These are phyloP conservation scores for Codiaeum variegatum DNA, from an alignment of 441 rosid genomes.

Conservation along the genomic window DNA sequence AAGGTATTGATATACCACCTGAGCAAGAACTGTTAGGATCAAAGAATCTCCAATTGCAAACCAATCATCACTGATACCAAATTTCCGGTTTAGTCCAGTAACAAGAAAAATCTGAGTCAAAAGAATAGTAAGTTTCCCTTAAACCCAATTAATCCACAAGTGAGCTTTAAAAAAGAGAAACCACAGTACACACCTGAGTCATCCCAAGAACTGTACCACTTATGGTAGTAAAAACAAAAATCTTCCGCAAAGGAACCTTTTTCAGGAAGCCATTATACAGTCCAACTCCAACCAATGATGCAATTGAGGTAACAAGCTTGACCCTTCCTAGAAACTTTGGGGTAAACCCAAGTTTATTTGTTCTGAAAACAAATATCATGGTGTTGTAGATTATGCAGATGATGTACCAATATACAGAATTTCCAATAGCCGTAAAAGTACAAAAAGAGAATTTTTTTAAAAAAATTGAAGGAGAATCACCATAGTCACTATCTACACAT, in stretches of 20 bases:
- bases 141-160: slow-evolving; percentile 9
- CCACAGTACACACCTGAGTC: slow-evolving; percentile 68
- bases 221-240: slow-evolving; percentile 70
- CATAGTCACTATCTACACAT: slow-evolving; percentile 24
- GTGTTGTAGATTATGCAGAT: neutral
- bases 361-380: slow-evolving; percentile 41
- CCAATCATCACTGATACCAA: slow-evolving; percentile 96
- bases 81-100: slow-evolving; percentile 69
- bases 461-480: neutral
- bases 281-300: slow-evolving; percentile 88
- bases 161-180: slow-evolving; percentile 8
- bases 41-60: slow-evolving; percentile 94
- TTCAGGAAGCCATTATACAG: slow-evolving; percentile 87
- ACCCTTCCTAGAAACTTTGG: slow-evolving; percentile 96
- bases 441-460: no score
- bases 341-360: slow-evolving; percentile 90
- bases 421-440: neutral
- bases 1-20: slow-evolving; percentile 42
- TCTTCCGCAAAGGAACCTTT: slow-evolving; percentile 69
- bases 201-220: slow-evolving; percentile 82
- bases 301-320: slow-evolving; percentile 82
- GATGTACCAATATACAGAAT: slow-evolving; percentile 13
- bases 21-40: slow-evolving; percentile 84
- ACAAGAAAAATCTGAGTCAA: slow-evolving; percentile 75
- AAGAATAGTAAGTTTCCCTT: slow-evolving; percentile 3